Evolutionary conservation across 2,329 filamentous ascomycete species (phyloP).

Genomic region (Colletotrichum tropicale): DNA sequence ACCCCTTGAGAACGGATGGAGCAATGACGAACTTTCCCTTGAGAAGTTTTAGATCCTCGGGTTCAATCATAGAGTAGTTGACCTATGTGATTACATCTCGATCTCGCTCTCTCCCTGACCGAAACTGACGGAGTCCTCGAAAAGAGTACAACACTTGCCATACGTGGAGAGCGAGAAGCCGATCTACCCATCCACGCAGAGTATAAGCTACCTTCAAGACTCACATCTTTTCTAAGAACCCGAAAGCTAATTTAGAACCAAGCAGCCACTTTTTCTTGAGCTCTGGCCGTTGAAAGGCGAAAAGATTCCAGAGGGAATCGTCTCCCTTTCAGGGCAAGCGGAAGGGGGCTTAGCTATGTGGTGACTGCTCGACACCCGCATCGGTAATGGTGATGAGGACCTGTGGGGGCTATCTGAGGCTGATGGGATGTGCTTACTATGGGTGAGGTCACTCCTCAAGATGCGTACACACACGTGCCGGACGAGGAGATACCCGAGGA

Average conservation of each 20-base stretch:
- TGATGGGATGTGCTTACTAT: accelerated
- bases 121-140: accelerated
- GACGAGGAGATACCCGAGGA: neutral
- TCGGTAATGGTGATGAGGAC: accelerated
- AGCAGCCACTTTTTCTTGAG: neutral
- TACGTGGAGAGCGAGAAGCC: neutral
- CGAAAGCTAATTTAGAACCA: neutral
- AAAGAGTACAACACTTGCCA: neutral
- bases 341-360: neutral
- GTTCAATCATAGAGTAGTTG: neutral
- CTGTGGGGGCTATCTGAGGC: accelerated
- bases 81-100: neutral
- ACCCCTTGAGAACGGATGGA: neutral
- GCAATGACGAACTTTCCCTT: neutral
- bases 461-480: neutral
- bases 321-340: neutral
- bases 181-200: neutral
- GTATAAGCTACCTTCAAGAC: neutral
- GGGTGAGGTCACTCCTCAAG: neutral
- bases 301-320: neutral
- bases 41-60: neutral
- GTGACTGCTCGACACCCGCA: neutral
- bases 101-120: accelerated
- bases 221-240: neutral
- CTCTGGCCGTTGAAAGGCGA: neutral